Evolutionary conservation across 1,139 yeast species (phyloP), one percentile per base, ranked within the genome.

Genomic region (Pichia sp.): DNA sequence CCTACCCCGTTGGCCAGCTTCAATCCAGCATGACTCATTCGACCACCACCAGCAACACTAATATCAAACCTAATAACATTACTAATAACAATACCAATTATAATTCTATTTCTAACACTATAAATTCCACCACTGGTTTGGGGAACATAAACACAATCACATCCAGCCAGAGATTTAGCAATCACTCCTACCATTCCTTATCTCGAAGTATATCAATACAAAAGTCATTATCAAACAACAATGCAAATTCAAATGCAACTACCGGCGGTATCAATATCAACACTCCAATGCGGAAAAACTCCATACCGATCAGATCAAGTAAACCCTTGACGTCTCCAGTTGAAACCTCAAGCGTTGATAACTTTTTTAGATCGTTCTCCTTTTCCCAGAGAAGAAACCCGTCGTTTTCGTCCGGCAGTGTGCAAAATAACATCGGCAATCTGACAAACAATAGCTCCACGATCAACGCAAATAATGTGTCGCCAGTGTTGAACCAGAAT

Each of bases 241-340:
- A 26, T 16, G 36, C 7, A 8, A n/a, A n/a, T n/a, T n/a, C n/a
- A n/a, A 38, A 41, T 23, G 19, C 11, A 11, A 51, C 29, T 36
- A 42, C 19, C n/a, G 44, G 40, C 34, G 40, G 19, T 44, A 29
- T 13, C 16, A 38, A 16, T 36, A 50, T 4, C 48, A 44, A 31
- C 15, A 34, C 16, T 4, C 38, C 40, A n/a, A 49, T 4, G 32
- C 57, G 62, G 26, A 60, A 54, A 51, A 58, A 57, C 44, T 56
- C 61, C 11, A 57, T 59, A 11, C 71, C 71, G 5, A 64, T 69
- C 32, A 60, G 68, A 48, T 48, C 61, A 16, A 68, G 72, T 23
- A 69, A 68, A 56, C 73, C 73, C 19, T 58, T 70, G 40, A 69
- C 71, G 10, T 66, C 71, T 26, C 74, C 74, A 1, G 62, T 70